Evolutionary conservation across 1,284 basidiomycete genomes (phyloP), one percentile per base, ranked within the genome.

Genomic region (Ceratobasidium sp.): DNA sequence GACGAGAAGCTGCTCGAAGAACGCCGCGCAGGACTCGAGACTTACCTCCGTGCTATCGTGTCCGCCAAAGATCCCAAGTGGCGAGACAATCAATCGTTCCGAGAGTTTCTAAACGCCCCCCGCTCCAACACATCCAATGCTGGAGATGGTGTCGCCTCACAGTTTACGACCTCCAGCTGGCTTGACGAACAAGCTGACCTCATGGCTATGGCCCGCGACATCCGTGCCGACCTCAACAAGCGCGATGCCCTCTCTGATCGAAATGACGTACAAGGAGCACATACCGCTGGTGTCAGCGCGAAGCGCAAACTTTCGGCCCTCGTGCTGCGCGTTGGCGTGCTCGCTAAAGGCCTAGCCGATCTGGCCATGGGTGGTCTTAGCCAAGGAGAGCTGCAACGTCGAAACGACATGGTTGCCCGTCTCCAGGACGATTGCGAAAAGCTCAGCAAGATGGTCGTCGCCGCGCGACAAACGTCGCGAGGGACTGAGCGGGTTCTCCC

Each of bases 401-500:
- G 95, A 74, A 89, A 89, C 73, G 93, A 94, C 77, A 89, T 96
- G 87, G 88, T 93, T 69, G 90, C 90, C 69, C 85, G 89, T 59
- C 81, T 97, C 76, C 89, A 91, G 80, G 93, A 94, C 79, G 92
- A 95, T 77, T 92, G 91, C 82, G 91, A 93, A 83, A 92, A 89
- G 82, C 83, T 94, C 70, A 86, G 87, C 58, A 88, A 87, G 83
- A 91, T 93, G 83, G 88, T 92, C 59, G 88, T 90, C 21, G 85
- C 91, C 62, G 86, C 91, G 1, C 83, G 90, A 72, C 86, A 88
- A 76, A 82, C 83, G 26, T 82, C 85, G 60, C 82, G 85, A 53
- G 32, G 64, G 76, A 80, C 78, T 57, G 78, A 50, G 73, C 81
- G 82, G 21, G 80, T 83, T 71, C 77, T 85, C 43, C 85, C 85